Evolutionary conservation across 441 rosid genomes (phyloP), one percentile per base, ranked within the genome.

Genomic region (Adansonia gregorii): DNA sequence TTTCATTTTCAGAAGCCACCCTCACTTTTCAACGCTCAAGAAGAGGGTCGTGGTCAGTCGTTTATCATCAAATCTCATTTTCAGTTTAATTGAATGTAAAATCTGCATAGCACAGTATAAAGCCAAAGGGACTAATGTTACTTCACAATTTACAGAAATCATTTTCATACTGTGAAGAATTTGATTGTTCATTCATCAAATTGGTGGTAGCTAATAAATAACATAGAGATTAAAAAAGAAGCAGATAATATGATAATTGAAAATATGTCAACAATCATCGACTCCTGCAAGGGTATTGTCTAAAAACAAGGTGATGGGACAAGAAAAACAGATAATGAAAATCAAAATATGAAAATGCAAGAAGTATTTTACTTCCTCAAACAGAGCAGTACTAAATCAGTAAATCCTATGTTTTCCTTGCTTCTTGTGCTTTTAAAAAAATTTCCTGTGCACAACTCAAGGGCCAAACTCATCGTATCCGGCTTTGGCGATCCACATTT

Each of bases 401-500:
- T 63, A 27, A 12, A 31, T 15, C 56, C 49, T 49, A 41, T 77
- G 54, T 24, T 43, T 6, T 51, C 3, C 19, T 59, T 17, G 55
- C 15, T 65, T 22, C 15, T 68, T 46, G 48, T 43, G 68, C 75
- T 81, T 24, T 24, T 56, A 82, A 76, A 82, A 82, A 76, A 80
- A 78, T 76, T 82, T 82, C 78, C 85, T 76, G 72, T 82, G 82
- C 67, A 82, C 85, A 52, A 79, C 79, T 22, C 80, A 82, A 55
- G 85, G 85, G 72, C 82, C 85, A 52, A 82, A 82, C 19, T 82
- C 85, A 31, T 82, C 85, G 46, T 82, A 82, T 64, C 79, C 85
- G 15, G 85, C 77, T 61, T 82, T 82, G 51, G 82, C 82, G 15
- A 79, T 82, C 85, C 85, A 82, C 85, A 82, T 82, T 82, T 82